Percentiles rank a stretch among this genome's conserved stretches.
Evolutionary conservation across 768 basidiomycete genomes (phyloP).

Genomic region (Pulveroboletus frians): DNA sequence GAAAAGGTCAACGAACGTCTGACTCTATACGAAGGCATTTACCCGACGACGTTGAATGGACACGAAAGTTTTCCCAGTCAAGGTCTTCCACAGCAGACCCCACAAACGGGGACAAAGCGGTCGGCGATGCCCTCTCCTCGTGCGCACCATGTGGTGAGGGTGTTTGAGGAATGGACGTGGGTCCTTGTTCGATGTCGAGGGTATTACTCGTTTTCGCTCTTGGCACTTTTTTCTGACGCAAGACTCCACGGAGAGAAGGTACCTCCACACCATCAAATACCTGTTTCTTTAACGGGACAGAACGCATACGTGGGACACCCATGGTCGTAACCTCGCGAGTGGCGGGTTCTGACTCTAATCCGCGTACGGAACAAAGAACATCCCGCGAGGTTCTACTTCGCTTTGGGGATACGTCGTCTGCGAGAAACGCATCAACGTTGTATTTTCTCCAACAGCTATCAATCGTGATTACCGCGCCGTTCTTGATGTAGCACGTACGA

Average conservation of each 20-base stretch:
- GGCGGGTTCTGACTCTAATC: conserved; percentile 28
- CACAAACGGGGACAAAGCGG: neutral
- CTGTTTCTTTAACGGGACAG: conserved; percentile 21
- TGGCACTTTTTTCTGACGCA: conserved; percentile 7
- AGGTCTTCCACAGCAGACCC: conserved; percentile 23
- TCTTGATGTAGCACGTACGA: conserved; percentile 1
- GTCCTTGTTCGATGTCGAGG: neutral
- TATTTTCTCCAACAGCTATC: neutral
- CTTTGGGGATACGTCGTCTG: conserved; percentile 21
- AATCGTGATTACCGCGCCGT: conserved; percentile 11
- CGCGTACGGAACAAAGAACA: conserved; percentile 11
- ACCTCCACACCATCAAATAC: conserved; percentile 31
- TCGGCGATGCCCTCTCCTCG: neutral
- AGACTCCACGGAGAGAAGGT: conserved; percentile 19
- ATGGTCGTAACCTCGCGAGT: conserved; percentile 21
- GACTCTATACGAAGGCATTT: neutral
- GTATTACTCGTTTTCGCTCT: neutral
- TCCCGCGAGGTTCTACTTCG: conserved; percentile 15
- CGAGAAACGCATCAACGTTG: conserved; percentile 6
- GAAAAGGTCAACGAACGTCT: neutral
- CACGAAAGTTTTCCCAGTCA: conserved; percentile 29
- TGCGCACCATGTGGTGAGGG: neutral
- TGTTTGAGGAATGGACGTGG: neutral
- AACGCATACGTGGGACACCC: conserved; percentile 15
- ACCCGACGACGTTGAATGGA: conserved; percentile 21